phyloP scores from a whole-genome alignment of 768 basidiomycete species.

The Pseudohyphozyma bogoriensis region DNA sequence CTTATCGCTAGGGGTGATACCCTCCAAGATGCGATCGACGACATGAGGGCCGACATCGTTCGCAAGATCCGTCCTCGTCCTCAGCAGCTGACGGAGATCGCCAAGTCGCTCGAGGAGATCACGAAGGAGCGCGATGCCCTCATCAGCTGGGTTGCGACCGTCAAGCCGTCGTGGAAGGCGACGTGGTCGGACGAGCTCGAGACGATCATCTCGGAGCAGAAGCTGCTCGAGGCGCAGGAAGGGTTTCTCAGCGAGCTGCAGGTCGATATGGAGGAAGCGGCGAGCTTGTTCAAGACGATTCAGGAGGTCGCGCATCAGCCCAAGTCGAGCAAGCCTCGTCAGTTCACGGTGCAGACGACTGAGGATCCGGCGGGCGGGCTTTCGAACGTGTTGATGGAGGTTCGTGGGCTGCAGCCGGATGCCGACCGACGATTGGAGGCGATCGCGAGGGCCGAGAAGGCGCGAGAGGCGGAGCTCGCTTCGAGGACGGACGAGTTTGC shows the following conservation, averaged over 20 bases:
- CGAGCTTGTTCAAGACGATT: slow-evolving; percentile 78
- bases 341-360: slow-evolving; percentile 44
- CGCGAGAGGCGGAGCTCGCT: slow-evolving; percentile 63
- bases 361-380: slow-evolving; percentile 33
- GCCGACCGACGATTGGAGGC: slow-evolving; percentile 78
- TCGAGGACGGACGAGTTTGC: slow-evolving; percentile 68
- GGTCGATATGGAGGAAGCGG: slow-evolving; percentile 84
- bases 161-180: slow-evolving; percentile 97
- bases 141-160: slow-evolving; percentile 70
- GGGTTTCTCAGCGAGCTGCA: slow-evolving; percentile 77
- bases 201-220: slow-evolving; percentile 94
- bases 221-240: slow-evolving; percentile 84
- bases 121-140: slow-evolving; percentile 57
- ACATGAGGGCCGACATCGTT: slow-evolving; percentile 82
- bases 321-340: slow-evolving; percentile 43
- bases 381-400: slow-evolving; percentile 74
- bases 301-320: slow-evolving; percentile 65
- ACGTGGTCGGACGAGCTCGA: slow-evolving; percentile 95
- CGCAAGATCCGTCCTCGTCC: slow-evolving; percentile 75
- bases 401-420: slow-evolving; percentile 69
- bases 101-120: slow-evolving; percentile 62
- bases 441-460: slow-evolving; percentile 78
- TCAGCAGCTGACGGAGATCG: slow-evolving; percentile 47
- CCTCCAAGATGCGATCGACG: slow-evolving; percentile 80
- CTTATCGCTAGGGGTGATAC: slow-evolving; percentile 87